Evolutionary conservation across 164 flowering plant genomes (phyloP).

Genomic region (Pachysandra terminalis): DNA sequence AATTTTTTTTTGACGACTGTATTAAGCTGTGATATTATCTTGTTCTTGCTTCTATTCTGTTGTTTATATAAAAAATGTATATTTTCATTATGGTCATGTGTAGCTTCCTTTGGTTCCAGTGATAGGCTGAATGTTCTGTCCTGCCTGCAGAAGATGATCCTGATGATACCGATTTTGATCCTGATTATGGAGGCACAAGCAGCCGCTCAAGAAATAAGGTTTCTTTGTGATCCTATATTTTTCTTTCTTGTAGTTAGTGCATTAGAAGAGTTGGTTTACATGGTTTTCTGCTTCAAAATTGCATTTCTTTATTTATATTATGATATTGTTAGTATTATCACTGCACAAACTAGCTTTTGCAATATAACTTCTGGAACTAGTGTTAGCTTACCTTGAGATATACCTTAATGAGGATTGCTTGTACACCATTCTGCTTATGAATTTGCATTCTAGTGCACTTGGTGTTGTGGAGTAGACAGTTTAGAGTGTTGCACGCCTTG

Average conservation of each 20-base stretch:
- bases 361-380: background rate
- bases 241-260: background rate
- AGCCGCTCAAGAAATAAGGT: slow-evolving; percentile 55
- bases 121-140: slow-evolving; percentile 4
- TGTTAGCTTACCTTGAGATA: too few relatives aligned
- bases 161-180: slow-evolving; percentile 96
- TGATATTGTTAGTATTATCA: too few relatives aligned
- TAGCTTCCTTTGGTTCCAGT: background rate
- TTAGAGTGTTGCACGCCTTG: too few relatives aligned
- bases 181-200: slow-evolving; percentile 52
- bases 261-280: background rate
- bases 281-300: background rate
- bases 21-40: background rate
- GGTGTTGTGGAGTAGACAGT: too few relatives aligned
- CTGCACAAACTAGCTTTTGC: too few relatives aligned
- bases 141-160: slow-evolving; percentile 91
- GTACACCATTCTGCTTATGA: background rate
- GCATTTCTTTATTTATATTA: background rate
- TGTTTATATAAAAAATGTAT: background rate
- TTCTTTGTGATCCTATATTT: slow-evolving; percentile 6
- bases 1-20: slow-evolving; percentile 3
- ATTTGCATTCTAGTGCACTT: background rate
- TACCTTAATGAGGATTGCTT: background rate
- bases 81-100: background rate
- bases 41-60: background rate